Evolutionary conservation across 306 rosid species (phyloP).

Genomic region (Medicago arabica): DNA sequence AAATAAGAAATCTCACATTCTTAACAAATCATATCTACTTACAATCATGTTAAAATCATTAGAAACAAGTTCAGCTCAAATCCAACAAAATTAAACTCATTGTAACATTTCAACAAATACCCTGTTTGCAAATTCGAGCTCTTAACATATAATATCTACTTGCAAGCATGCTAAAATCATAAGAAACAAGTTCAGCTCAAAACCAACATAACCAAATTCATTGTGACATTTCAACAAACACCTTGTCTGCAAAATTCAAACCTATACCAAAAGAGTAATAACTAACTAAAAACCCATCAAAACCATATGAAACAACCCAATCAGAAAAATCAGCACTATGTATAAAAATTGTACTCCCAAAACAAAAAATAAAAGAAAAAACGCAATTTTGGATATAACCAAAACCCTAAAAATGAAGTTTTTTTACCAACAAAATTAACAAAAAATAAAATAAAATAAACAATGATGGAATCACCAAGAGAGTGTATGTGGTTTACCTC

Average conservation of each 20-base stretch:
- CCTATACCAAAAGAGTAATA: not conserved
- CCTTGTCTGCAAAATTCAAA: not conserved
- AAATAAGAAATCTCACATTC: not conserved
- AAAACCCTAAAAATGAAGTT: not conserved
- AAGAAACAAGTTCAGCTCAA: not conserved
- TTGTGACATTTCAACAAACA: slow-evolving; percentile 8
- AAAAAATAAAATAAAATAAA: not conserved
- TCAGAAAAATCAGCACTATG: not conserved
- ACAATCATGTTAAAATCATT: too few species aligned
- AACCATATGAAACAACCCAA: not conserved
- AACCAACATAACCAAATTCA: not conserved
- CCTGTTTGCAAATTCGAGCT: too few species aligned
- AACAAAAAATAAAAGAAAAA: too few species aligned
- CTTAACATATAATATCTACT: not conserved
- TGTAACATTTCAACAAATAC: too few species aligned
- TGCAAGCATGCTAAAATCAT: not conserved
- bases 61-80: too few species aligned
- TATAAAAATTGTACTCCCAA: not conserved
- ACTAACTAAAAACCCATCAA: not conserved
- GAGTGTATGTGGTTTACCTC: not conserved
- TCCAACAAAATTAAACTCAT: too few species aligned
- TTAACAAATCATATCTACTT: not conserved
- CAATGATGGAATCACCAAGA: too few species aligned
- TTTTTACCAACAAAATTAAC: not conserved
- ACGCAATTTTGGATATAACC: not conserved